These are phyloP conservation scores for Telopea speciosissima DNA, from an alignment of 177 flowering plant genomes.

Conservation along the genomic window DNA sequence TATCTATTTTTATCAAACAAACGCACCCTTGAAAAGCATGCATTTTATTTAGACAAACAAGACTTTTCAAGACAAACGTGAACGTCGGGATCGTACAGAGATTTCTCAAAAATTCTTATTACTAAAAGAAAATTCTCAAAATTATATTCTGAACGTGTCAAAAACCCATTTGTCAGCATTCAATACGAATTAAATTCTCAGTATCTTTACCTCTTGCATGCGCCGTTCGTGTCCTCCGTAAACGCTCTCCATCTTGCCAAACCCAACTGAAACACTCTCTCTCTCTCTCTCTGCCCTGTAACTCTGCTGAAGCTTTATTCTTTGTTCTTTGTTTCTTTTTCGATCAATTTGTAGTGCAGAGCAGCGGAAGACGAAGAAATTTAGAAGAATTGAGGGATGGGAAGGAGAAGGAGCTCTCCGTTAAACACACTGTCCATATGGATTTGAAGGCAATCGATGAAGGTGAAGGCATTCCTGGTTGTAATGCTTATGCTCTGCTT, in stretches of 20 bases:
- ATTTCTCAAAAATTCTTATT: no score
- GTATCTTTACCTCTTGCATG: background rate
- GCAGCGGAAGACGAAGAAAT: background rate
- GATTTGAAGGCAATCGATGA: constrained; percentile 54
- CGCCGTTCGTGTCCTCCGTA: background rate
- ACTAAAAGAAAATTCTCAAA: no score
- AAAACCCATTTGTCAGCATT: background rate
- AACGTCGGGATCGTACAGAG: no score
- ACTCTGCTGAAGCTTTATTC: background rate
- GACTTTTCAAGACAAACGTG: no score
- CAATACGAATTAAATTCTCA: background rate
- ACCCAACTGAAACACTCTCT: background rate
- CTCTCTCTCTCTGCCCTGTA: background rate
- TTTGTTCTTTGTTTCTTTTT: background rate
- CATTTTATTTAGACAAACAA: no score
- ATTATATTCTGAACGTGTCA: background rate
- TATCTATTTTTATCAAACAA: no score
- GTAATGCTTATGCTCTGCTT: constrained; percentile 16
- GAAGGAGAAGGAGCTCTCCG: constrained; percentile 39
- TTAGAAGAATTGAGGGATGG: no score
- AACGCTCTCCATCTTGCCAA: background rate
- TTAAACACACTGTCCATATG: constrained; percentile 44
- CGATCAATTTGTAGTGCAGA: background rate
- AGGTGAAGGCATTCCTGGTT: constrained; percentile 44
- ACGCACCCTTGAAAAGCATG: no score